phyloP scores from a whole-genome alignment of 495 filamentous ascomycete species.

The Aspergillus carlsbadensis region DNA sequence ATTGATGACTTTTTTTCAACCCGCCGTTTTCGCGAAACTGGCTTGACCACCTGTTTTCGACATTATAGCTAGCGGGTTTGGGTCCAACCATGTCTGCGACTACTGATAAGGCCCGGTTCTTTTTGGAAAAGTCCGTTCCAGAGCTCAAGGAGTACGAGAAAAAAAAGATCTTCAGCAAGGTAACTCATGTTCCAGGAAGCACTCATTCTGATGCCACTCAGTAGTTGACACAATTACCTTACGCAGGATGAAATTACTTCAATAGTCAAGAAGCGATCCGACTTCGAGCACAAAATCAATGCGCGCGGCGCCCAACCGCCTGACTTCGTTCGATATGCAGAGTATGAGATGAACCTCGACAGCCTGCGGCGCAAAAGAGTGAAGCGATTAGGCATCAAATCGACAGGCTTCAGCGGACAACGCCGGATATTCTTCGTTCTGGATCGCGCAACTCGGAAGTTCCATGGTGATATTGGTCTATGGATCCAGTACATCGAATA shows the following conservation, averaged over 20 bases:
- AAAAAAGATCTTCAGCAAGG: constrained; percentile 83
- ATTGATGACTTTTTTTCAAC: constrained; percentile 35
- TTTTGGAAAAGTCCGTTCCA: constrained; percentile 84
- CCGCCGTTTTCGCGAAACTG: neutral
- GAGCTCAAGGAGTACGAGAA: constrained; percentile 86
- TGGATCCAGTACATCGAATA: constrained; percentile 93
- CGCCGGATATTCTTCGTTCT: constrained; percentile 84
- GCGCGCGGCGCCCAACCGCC: constrained; percentile 69
- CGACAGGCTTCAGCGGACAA: constrained; percentile 62
- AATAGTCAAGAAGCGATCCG: constrained; percentile 84
- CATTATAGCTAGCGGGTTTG: neutral
- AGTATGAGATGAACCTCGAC: constrained; percentile 91
- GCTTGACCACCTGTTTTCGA: neutral
- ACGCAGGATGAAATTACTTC: constrained; percentile 78
- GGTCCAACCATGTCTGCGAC: constrained; percentile 66
- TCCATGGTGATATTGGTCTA: constrained; percentile 76
- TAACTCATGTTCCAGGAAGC: constrained; percentile 23
- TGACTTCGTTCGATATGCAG: constrained; percentile 82
- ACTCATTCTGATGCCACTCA: neutral
- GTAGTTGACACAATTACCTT: constrained; percentile 14
- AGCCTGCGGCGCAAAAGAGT: constrained; percentile 76
- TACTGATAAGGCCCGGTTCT: constrained; percentile 93
- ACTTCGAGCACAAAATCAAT: constrained; percentile 89
- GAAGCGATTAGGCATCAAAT: constrained; percentile 72
- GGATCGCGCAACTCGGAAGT: constrained; percentile 82